Conservation (phyloP, 768 basidiomycete species). For the Jaapia argillacea region DNA sequence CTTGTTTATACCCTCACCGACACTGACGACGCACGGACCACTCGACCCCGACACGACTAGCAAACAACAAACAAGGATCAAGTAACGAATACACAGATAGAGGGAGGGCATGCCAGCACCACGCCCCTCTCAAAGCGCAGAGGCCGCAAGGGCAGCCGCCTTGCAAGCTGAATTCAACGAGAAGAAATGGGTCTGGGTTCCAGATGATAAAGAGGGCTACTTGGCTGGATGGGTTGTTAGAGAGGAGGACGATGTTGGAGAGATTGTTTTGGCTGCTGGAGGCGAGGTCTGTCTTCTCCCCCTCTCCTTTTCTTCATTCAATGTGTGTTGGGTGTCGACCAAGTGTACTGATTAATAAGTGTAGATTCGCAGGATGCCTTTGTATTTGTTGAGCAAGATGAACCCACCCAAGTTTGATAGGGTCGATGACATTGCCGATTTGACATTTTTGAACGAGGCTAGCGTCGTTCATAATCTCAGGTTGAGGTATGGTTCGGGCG, state of each 20-base stretch:
- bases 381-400: slow-evolving; percentile 88
- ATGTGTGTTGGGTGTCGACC: neutral
- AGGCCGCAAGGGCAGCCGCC: slow-evolving; percentile 77
- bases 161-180: slow-evolving; percentile 95
- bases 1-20: too few relatives aligned
- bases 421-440: slow-evolving; percentile 95
- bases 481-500: slow-evolving; percentile 80
- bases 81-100: too few relatives aligned
- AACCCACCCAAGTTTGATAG: slow-evolving; percentile 98
- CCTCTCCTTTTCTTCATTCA: slow-evolving; percentile 1
- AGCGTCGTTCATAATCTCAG: slow-evolving; percentile 98
- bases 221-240: slow-evolving; percentile 89
- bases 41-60: too few relatives aligned
- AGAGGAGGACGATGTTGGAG: slow-evolving; percentile 74
- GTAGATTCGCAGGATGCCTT: slow-evolving; percentile 58
- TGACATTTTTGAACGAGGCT: slow-evolving; percentile 97
- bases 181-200: slow-evolving; percentile 99
- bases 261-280: slow-evolving; percentile 77
- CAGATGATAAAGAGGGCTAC: slow-evolving; percentile 87
- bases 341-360: slow-evolving; percentile 9
- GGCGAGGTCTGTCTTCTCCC: slow-evolving; percentile 52
- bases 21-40: too few relatives aligned
- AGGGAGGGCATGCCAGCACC: slow-evolving; percentile 27
- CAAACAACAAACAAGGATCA: too few relatives aligned
- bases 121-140: slow-evolving; percentile 32